Percentiles rank a stretch among this genome's conserved stretches.
These are phyloP conservation scores for Mucor saturninus DNA, from an alignment of 371 early-diverging fungal genomes.

Conservation along the genomic window DNA sequence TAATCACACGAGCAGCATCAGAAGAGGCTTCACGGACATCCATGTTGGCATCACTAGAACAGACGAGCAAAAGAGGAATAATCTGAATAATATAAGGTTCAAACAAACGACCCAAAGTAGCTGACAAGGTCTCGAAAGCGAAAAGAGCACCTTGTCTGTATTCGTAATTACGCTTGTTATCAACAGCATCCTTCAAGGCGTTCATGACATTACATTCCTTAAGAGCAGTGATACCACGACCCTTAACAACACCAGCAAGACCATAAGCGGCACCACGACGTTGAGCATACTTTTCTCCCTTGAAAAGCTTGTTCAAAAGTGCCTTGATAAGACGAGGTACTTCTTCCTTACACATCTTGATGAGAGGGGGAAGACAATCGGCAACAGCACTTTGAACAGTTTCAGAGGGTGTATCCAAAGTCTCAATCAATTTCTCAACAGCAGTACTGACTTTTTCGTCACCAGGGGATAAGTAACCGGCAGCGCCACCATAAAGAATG, in stretches of 20 bases:
- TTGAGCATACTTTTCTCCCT: constrained; percentile 81
- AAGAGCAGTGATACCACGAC: constrained; percentile 85
- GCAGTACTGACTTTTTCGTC: constrained; percentile 81
- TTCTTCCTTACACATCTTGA: constrained; percentile 71
- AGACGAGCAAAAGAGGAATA: constrained; percentile 82
- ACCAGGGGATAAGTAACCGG: constrained; percentile 79
- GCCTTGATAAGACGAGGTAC: constrained; percentile 67
- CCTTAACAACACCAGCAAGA: constrained; percentile 94
- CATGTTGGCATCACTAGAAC: constrained; percentile 85
- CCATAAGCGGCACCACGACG: constrained; percentile 97
- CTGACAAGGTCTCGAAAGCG: constrained; percentile 90
- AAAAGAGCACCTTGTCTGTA: constrained; percentile 93
- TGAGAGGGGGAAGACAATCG: constrained; percentile 92
- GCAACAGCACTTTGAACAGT: constrained; percentile 94
- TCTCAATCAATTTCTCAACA: constrained; percentile 85
- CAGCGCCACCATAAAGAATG: constrained; percentile 90
- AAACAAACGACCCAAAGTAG: constrained; percentile 88
- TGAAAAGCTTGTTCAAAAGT: constrained; percentile 74
- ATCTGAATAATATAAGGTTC: constrained; percentile 98
- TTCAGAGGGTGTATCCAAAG: constrained; percentile 94
- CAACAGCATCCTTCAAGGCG: constrained; percentile 81
- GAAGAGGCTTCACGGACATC: constrained; percentile 94
- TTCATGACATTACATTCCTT: constrained; percentile 86
- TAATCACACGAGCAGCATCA: constrained; percentile 92
- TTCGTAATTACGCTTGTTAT: constrained; percentile 74